Conservation (phyloP, 2,329 filamentous ascomycete genomes). For the Fusarium stilboides region DNA sequence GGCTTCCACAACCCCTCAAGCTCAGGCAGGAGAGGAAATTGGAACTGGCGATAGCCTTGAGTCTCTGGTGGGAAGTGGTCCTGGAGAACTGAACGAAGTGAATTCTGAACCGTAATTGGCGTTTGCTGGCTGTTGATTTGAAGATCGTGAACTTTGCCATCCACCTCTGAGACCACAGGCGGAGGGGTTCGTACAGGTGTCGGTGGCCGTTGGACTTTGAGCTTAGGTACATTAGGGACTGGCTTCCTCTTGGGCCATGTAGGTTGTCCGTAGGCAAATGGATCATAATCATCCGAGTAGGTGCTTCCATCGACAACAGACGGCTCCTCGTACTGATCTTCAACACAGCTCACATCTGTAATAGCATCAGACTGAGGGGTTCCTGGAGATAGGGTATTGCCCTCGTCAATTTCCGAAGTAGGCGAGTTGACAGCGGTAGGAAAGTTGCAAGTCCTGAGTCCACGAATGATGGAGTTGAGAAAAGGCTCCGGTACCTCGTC, state of each 20-base stretch:
- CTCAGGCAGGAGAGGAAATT: constrained; percentile 64
- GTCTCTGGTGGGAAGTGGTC: constrained; percentile 65
- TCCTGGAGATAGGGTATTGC: constrained; percentile 41
- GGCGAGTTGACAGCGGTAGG: constrained; percentile 48
- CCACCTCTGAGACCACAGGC: constrained; percentile 50
- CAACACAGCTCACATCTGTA: constrained; percentile 16
- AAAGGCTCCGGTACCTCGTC: constrained; percentile 59
- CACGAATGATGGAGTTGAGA: constrained; percentile 63
- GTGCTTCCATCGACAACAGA: constrained; percentile 28
- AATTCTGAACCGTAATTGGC: constrained; percentile 70
- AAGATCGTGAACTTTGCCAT: constrained; percentile 64
- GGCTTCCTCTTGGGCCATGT: constrained; percentile 46
- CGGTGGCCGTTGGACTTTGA: constrained; percentile 56
- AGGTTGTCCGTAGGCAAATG: constrained; percentile 58
- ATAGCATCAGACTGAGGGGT: constrained; percentile 47
- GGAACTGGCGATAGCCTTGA: constrained; percentile 64
- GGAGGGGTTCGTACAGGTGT: constrained; percentile 63
- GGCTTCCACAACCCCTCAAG: constrained; percentile 68
- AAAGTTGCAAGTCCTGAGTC: constrained; percentile 56
- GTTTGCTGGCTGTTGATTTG: constrained; percentile 59
- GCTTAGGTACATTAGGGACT: constrained; percentile 36
- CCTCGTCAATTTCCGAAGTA: constrained; percentile 41
- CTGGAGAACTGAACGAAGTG: constrained; percentile 67
- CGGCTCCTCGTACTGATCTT: constrained; percentile 33
- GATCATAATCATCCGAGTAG: constrained; percentile 61